Base-by-base conservation (phyloP, 2,329 filamentous ascomycete species). In the Chlorencoelia australis region DNA sequence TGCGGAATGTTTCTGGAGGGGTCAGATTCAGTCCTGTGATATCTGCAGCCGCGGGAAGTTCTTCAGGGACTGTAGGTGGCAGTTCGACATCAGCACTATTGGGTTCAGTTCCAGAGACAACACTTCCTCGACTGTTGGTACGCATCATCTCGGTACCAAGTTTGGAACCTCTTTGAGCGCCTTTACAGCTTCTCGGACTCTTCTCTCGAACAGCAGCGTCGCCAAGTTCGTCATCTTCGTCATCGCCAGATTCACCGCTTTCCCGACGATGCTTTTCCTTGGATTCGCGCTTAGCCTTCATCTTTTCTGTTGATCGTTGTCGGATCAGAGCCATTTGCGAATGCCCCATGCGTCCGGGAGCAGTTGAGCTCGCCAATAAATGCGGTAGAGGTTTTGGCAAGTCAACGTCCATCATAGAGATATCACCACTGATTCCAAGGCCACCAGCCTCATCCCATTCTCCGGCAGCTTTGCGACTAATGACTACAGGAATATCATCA, bases 81-180 rank as follows among this genome's bases (percentile, higher is more conserved):
- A 33, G n/a, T 29, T 25, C 39, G 4, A 33, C 38, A 20, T 54
- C 53, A 14, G 44, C 35, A 22, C 35, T 37, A 3, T 39, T n/a
- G n/a, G 42, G 43, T 5, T 56, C 53, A 16, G 51, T 52, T 6
- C 41, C 47, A 10, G 53, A 56, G 5, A 58, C 51, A 22, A 84
- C 73, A 53, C 88, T 94, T 32, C 93, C 89, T 50, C 89, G 82
- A 54, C 86, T 94, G 58, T 94, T 94, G 14, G 89, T 93, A 31
- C 89, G 78, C 85, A 95, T 89, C 89, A 96, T 95, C 59, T 96
- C 89, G 33, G 87, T 91, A 2, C 87, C 87, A 2, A 96, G 72
- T 59, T 94, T 95, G 1, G 87, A 94, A 36, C 81, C 83, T 9
- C 82, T 80, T 16, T 83, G 69, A 24, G 68, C 66, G 11, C 24